Base-by-base conservation (phyloP, 495 filamentous ascomycete genomes). In the Monascus purpureus region DNA sequence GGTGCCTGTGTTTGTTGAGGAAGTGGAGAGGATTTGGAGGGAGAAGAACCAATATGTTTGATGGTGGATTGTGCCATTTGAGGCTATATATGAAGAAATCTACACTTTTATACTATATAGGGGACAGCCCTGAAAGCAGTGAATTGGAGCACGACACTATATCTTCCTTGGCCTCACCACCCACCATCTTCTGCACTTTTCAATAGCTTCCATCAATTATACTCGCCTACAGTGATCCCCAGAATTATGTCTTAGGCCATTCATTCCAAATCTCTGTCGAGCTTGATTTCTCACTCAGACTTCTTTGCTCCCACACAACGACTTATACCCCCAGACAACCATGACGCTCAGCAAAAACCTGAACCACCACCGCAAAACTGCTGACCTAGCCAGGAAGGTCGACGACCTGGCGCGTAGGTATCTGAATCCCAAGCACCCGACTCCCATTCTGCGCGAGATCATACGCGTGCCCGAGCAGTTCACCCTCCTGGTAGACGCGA, bases 1-100 rank as follows among this genome's bases (percentile, higher is more conserved):
- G 13, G 72, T 81, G 13, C 69, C 77, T 35, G 77, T 83, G 43
- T 62, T 97, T 5, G 67, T 92, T 22, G 62, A 72, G 33, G 75
- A 81, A 52, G 68, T 97, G 29, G 65, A 82, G 13, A 46, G 42
- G 25, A 49, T 62, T 29, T 63, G 45, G 39, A 36, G 46, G 17
- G 47, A 59, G 36, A 48, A 47, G 31, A 61, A 63, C 24, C 9
- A 9, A 22, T 22, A 9, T 46, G 19, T 17, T 12, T 13, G 18
- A 22, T 40, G 33, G 37, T 11, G 4, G 12, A 11, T 22, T 8
- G 1, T 4, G 3, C 13, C 29, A 14, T 8, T 18, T 27, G 18
- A 37, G 23, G 18, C 29, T 25, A 5, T 25, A 25, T 25, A 25
- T n/a, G 6, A 25, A n/a, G 6, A 25, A n/a, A 25, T n/a, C n/a